Percentiles rank a stretch among this genome's conserved stretches.
phyloP scores from a whole-genome alignment of 371 early-diverging fungal species.

The Mycotypha africana region DNA sequence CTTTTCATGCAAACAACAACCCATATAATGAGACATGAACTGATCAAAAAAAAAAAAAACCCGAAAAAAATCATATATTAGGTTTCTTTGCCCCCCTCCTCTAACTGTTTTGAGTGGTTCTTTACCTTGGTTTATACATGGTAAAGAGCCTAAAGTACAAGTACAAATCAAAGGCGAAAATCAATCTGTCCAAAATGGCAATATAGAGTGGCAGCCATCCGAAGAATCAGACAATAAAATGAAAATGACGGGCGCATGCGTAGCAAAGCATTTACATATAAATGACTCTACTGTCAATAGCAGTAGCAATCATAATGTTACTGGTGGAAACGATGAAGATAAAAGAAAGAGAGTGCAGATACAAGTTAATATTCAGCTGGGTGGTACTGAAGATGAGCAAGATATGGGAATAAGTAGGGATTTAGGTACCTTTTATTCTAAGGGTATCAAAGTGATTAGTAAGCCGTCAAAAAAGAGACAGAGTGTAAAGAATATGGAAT shows the following conservation, averaged over 20 bases:
- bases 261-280: conserved; percentile 79
- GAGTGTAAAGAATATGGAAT: conserved; percentile 80
- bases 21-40: no score
- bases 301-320: no score
- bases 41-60: background rate
- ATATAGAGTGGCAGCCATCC: conserved; percentile 34
- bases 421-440: conserved; percentile 67
- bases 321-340: conserved; percentile 79
- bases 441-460: conserved; percentile 81
- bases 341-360: conserved; percentile 76
- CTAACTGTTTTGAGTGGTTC: conserved; percentile 70
- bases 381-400: conserved; percentile 50
- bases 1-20: no score
- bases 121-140: conserved; percentile 34
- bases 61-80: no score
- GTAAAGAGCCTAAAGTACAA: conserved; percentile 24
- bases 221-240: no score
- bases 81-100: conserved; percentile 78
- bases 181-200: conserved; percentile 32
- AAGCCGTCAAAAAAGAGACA: conserved; percentile 85
- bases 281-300: no score
- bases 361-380: conserved; percentile 61
- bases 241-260: conserved; percentile 58
- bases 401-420: no score
- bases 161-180: conserved; percentile 43